Conservation (phyloP, 2,329 filamentous ascomycete species). For the Xylogone sp. region DNA sequence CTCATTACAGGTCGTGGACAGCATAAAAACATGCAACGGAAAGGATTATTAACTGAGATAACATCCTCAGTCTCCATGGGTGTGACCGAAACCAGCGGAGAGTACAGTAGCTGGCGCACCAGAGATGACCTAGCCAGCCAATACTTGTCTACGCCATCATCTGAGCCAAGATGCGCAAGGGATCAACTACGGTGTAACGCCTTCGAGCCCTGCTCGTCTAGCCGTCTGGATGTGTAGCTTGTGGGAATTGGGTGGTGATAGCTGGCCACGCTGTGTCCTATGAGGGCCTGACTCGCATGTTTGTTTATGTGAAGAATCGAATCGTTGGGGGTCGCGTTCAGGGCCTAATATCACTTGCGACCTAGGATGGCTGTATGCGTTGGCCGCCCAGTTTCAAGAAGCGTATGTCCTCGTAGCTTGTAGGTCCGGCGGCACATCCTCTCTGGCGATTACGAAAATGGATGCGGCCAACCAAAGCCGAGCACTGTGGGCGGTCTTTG, state of each 20-base stretch:
- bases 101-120: constrained; percentile 25
- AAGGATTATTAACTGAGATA: constrained; percentile 4
- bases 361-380: constrained; percentile 25
- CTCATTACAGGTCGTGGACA: constrained; percentile 10
- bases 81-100: constrained; percentile 23
- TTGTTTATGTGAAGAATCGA: background rate
- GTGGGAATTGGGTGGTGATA: background rate
- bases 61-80: constrained; percentile 8
- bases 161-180: constrained; percentile 16
- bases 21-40: constrained; percentile 18
- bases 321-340: background rate
- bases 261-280: background rate
- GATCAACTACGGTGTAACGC: constrained; percentile 17
- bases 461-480: constrained; percentile 13
- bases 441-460: constrained; percentile 11
- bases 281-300: background rate
- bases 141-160: constrained; percentile 24
- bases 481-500: constrained; percentile 14
- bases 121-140: constrained; percentile 18
- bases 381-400: constrained; percentile 27
- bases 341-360: constrained; percentile 13
- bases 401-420: constrained; percentile 20
- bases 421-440: constrained; percentile 15
- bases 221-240: background rate
- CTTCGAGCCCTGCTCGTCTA: constrained; percentile 1